Evolutionary conservation across 2,329 filamentous ascomycete species (phyloP), one percentile per base, ranked within the genome.

Genomic region (Bipolaris victoriae): DNA sequence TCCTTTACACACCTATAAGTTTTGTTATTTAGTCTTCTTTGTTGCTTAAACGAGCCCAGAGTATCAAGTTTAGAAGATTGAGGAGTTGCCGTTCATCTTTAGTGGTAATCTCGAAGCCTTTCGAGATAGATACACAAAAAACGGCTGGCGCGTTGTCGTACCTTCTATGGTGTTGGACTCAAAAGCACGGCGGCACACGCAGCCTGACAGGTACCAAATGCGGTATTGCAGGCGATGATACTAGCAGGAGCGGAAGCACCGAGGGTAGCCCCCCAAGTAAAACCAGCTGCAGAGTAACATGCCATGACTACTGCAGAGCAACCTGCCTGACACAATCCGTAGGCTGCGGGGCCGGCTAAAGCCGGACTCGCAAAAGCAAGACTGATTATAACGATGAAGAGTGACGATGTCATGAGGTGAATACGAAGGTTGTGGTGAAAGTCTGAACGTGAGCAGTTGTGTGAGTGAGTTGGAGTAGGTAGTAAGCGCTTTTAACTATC

Each of bases 251-350:
- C 78, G 1, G 72, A 66, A 0, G 72, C 69, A 2, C 72, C 78
- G 0, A 73, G 6, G 0, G 74, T 79, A 0, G 76, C 76, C 1
- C 80, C 79, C 71, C 72, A 83, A 2, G 76, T 77, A 41, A 67
- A 71, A 0, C 81, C 80, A 1, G 75, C 80, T 10, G 77, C 80
- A 1, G 67, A 33, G 48, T 83, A 83, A 57, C 81, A 83, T 0
- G 80, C 79, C 62, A 76, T 77, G 0, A 80, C 81, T 0, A 83
- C 65, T 0, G 57, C 60, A 0, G 80, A 67, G 36, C 82, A 84
- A 6, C 81, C 81, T 0, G 77, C 76, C 65, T 84, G 81, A 46
- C 81, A 84, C 5, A 79, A 48, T 0, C 77, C 80, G 56, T 84
- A 83, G 7, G 66, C 74, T 1, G 63, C 37, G 0, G 76, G 77